Evolutionary conservation across 768 basidiomycete genomes (phyloP), one percentile per base, ranked within the genome.

Genomic region (Coprinopsis strossmayeri): DNA sequence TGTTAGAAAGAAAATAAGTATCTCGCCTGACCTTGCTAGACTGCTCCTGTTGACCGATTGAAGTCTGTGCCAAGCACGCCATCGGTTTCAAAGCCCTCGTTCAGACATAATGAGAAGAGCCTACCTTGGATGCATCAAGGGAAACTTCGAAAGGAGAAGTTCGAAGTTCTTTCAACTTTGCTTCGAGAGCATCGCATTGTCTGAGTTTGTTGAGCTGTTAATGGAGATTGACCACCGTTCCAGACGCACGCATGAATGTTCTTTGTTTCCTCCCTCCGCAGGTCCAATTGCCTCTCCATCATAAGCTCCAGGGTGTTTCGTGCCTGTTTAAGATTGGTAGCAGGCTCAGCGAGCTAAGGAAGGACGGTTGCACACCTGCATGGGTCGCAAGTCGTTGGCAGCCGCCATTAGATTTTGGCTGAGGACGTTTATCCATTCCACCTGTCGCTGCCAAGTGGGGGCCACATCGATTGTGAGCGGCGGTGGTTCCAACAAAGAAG

Each of bases 341-440:
- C 11, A 9, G 34, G 15, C 12, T 7, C 3, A n/a, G n/a, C n/a
- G 15, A 34, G 26, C 12, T 9, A 1, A 30, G 12, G 25, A 41
- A 41, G 30, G 43, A 23, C 21, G 50, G 24, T 15, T n/a, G 39
- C 47, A 35, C 53, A 83, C 90, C 76, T 94, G 91, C 3, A 92
- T 86, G 0, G 91, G 91, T 21, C 92, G 79, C 44, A 94, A 66
- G 57, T 92, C 91, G 59, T 95, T 95, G 30, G 87, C 88, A 15
- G 88, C 87, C 12, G 84, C 87, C 80, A 93, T 89, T 49, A 95
- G 74, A 62, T 94, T 95, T 62, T 90, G 86, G 5, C 81, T 81
- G 46, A 91, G 76, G 1, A 87, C 71, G 10, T 76, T 81, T 45
- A 93, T 84, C 86, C 91, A 91, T 59, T 90, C 86, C 1, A 87